Base-by-base conservation (phyloP, 2,329 filamentous ascomycete genomes). In the Phaeomoniella chlamydospora region DNA sequence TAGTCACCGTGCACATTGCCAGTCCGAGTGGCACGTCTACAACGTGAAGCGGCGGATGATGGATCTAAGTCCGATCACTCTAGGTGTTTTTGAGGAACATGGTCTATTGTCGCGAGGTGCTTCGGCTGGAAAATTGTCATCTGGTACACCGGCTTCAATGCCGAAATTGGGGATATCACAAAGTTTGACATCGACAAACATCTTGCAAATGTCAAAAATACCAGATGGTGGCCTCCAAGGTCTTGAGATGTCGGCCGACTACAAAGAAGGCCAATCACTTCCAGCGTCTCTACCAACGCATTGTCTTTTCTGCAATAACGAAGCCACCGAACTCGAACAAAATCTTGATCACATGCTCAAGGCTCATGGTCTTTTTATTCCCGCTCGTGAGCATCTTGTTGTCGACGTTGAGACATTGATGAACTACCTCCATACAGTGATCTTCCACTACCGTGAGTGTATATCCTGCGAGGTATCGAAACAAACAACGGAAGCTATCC, bases 261-360 rank as follows among this genome's bases (percentile, higher is more conserved):
- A n/a, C n/a, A n/a, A n/a, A n/a, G n/a, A n/a, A n/a, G n/a, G n/a
- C n/a, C n/a, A n/a, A n/a, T n/a, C n/a, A n/a, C n/a, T n/a, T n/a
- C n/a, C n/a, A n/a, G n/a, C n/a, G n/a, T n/a, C n/a, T n/a, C n/a
- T n/a, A n/a, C n/a, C n/a, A n/a, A n/a, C 43, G 4, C 44, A 53
- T 22, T 68, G 64, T 38, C 49, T 68, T 3, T 67, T 70, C 43
- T 70, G 67, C 49, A 46, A 49, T 2, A 31, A 44, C 1, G 22
- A 18, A 4, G 56, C 43, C 3, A 6, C 40, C 0, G 46, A 37
- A 13, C 53, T 68, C 4, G 47, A 56, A 1, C 43, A 50, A 2
- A 68, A 58, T 35, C 22, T 67, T 1, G 32, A 37, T 1, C 69
- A 73, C 46, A 72, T 73, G 69, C 56, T 55, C 16, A 56, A 54